phyloP scores from a whole-genome alignment of 139 green algal species.

The Haematococcus sp. region DNA sequence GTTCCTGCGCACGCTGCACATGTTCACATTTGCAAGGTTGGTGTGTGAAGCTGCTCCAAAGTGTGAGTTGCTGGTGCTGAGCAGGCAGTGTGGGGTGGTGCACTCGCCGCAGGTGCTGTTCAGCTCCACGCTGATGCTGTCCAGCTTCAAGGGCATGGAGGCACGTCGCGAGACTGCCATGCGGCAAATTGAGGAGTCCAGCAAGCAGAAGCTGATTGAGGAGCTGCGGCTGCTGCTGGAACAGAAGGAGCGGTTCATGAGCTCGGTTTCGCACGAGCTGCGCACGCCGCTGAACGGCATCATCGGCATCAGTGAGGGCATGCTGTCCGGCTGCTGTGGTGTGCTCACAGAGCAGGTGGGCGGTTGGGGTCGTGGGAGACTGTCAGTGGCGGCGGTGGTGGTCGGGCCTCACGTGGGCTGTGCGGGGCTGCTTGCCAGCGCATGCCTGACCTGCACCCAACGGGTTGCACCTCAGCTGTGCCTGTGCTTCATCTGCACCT shows the following conservation, averaged over 20 bases:
- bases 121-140: conserved; percentile 44
- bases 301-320: conserved; percentile 55
- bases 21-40: too few relatives aligned
- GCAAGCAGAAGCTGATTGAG: conserved; percentile 42
- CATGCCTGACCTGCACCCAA: too few relatives aligned
- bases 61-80: too few relatives aligned
- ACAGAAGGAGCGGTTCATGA: conserved; percentile 74
- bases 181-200: conserved; percentile 44
- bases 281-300: conserved; percentile 67
- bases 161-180: conserved; percentile 35
- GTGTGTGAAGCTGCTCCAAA: too few relatives aligned
- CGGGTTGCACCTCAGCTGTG: too few relatives aligned
- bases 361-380: not conserved
- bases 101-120: conserved; percentile 53
- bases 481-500: too few relatives aligned
- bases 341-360: conserved; percentile 36
- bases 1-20: too few relatives aligned
- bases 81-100: too few relatives aligned
- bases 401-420: too few relatives aligned
- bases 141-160: conserved; percentile 51
- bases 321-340: conserved; percentile 47
- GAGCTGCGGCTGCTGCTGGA: conserved; percentile 53
- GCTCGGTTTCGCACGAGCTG: conserved; percentile 60
- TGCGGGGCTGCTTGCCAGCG: too few relatives aligned
- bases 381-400: too few relatives aligned